Evolutionary conservation across 352 stramenopile genomes (phyloP).

Genomic region (Phytophthora pluvialis): DNA sequence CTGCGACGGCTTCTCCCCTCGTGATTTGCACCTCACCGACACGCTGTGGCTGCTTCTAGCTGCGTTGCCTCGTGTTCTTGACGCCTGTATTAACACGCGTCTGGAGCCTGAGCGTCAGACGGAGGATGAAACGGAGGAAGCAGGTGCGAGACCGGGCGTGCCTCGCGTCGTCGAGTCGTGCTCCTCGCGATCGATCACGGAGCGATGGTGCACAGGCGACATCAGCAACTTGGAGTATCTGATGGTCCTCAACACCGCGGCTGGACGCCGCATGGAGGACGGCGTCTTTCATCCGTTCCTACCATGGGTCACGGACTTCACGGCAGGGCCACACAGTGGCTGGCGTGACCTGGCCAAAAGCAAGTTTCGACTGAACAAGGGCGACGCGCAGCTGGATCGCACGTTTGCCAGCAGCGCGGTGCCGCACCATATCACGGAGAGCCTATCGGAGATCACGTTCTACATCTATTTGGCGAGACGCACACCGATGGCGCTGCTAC

Average conservation of each 20-base stretch:
- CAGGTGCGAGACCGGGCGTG: background rate
- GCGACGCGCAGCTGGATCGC: slow-evolving; percentile 92
- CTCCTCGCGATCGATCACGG: slow-evolving; percentile 61
- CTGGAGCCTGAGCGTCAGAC: background rate
- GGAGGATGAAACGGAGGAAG: background rate
- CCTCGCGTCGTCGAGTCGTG: slow-evolving; percentile 23
- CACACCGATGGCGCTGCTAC: slow-evolving; percentile 87
- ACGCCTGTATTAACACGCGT: slow-evolving; percentile 1
- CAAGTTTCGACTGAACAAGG: slow-evolving; percentile 96
- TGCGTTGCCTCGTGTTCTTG: slow-evolving; percentile 36
- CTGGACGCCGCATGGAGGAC: slow-evolving; percentile 82
- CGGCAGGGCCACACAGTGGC: slow-evolving; percentile 39
- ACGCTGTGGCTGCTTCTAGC: slow-evolving; percentile 59
- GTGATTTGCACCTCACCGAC: slow-evolving; percentile 54
- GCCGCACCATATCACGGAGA: slow-evolving; percentile 96
- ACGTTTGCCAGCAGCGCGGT: slow-evolving; percentile 88
- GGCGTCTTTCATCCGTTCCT: slow-evolving; percentile 92
- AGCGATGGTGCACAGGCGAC: slow-evolving; percentile 90
- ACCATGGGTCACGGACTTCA: slow-evolving; percentile 97
- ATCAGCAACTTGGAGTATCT: slow-evolving; percentile 95
- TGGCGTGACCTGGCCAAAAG: slow-evolving; percentile 92
- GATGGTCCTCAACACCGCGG: slow-evolving; percentile 91
- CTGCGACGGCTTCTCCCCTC: slow-evolving; percentile 50
- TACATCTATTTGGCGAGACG: slow-evolving; percentile 96
- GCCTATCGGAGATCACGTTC: slow-evolving; percentile 95